phyloP scores from a whole-genome alignment of 106 monocot species.

The Platanthera guangdongensis region DNA sequence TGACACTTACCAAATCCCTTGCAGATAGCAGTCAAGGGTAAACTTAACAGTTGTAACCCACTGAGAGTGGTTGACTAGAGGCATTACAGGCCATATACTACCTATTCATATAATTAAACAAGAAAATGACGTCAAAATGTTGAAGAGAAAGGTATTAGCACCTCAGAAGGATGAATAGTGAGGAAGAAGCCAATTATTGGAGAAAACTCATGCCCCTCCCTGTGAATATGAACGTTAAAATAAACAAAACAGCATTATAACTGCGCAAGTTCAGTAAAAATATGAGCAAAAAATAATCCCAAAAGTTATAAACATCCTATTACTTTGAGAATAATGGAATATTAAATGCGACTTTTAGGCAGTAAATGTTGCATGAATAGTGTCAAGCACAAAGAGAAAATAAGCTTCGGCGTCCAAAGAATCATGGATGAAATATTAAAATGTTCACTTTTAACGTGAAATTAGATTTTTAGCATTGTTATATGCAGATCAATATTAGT shows the following conservation, averaged over 20 bases:
- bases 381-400: not conserved
- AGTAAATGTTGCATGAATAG: not conserved
- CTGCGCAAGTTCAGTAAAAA: not conserved
- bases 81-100: not conserved
- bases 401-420: not conserved
- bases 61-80: not conserved
- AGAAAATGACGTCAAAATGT: not conserved
- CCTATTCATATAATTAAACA: not conserved
- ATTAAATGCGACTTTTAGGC: not conserved
- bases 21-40: too few relatives aligned
- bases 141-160: conserved; percentile 9
- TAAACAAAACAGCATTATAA: not conserved
- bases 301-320: not conserved
- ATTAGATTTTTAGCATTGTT: too few relatives aligned
- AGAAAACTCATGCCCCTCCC: conserved; percentile 76
- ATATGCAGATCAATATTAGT: too few relatives aligned
- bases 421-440: too few relatives aligned
- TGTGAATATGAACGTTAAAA: conserved; percentile 18
- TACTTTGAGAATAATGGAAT: not conserved
- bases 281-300: not conserved
- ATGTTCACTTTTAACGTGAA: too few relatives aligned
- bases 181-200: conserved; percentile 75
- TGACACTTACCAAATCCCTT: too few relatives aligned
- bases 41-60: too few relatives aligned
- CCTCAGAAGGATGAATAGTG: conserved; percentile 53